A percentile compares a stretch with the other conserved stretches of the same genome.
Conservation (phyloP, 1,284 basidiomycete species). For the Ganoderma resinaceum region DNA sequence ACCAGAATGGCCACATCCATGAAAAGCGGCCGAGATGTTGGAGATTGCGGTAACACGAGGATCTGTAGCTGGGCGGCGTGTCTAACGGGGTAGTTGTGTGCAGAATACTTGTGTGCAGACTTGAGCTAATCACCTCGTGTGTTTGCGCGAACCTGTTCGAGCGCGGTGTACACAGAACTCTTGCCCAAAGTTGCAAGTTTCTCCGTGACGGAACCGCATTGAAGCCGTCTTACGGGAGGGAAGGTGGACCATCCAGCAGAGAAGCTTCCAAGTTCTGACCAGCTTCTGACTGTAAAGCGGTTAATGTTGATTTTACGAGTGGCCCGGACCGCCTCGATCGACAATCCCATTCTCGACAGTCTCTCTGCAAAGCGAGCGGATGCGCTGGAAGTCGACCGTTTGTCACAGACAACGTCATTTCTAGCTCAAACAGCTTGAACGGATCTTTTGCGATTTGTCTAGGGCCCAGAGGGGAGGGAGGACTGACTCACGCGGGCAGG, state of each 20-base stretch:
- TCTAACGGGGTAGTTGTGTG: neutral
- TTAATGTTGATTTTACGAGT: neutral
- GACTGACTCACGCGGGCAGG: constrained; percentile 1
- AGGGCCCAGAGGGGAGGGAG: neutral
- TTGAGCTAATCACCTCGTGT: constrained; percentile 9
- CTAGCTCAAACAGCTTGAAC: neutral
- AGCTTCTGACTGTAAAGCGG: neutral
- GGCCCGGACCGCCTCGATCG: neutral
- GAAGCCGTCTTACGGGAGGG: constrained; percentile 2
- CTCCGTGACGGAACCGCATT: neutral
- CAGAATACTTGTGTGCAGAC: neutral
- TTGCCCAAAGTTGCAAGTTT: constrained; percentile 4
- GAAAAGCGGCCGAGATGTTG: constrained; percentile 15
- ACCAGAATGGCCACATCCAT: constrained; percentile 7
- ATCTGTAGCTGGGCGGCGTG: constrained; percentile 5
- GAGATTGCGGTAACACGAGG: constrained; percentile 15
- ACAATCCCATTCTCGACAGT: neutral
- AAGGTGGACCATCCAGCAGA: neutral
- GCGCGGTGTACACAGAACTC: constrained; percentile 16
- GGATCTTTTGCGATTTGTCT: too few relatives aligned
- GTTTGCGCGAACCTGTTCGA: constrained; percentile 8
- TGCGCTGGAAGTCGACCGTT: neutral
- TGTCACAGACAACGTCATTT: neutral
- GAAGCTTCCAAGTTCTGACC: neutral
- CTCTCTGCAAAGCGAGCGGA: neutral